Evolutionary conservation across 805 yeast genomes (phyloP).

Genomic region (Yamadazyma endophytica): DNA sequence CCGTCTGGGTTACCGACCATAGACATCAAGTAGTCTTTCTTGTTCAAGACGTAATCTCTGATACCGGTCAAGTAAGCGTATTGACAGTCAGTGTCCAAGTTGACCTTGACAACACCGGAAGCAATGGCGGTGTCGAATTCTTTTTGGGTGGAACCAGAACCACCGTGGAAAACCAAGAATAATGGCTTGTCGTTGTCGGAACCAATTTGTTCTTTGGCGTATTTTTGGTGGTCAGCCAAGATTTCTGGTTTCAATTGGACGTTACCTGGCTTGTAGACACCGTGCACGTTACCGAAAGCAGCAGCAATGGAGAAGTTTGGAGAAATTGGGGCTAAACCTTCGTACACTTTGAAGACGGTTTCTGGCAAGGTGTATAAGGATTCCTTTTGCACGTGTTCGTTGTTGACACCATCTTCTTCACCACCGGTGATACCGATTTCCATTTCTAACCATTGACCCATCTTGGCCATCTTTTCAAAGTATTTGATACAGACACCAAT

Average conservation of each 20-base stretch:
- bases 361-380: constrained; percentile 91
- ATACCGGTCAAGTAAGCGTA: constrained; percentile 96
- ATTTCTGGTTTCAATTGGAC: constrained; percentile 89
- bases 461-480: constrained; percentile 89
- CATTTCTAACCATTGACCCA: constrained; percentile 99
- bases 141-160: constrained; percentile 92
- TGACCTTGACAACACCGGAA: constrained; percentile 97
- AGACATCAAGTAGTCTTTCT: constrained; percentile 88
- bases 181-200: constrained; percentile 63
- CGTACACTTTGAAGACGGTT: constrained; percentile 87
- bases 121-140: constrained; percentile 90
- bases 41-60: constrained; percentile 92
- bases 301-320: constrained; percentile 99
- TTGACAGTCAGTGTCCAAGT: constrained; percentile 99
- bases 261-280: constrained; percentile 99
- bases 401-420: constrained; percentile 99
- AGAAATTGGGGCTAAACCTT: constrained; percentile 84
- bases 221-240: constrained; percentile 92
- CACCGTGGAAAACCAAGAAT: constrained; percentile 99
- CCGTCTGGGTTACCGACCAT: constrained; percentile 99
- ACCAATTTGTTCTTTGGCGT: constrained; percentile 67
- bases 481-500: constrained; percentile 90
- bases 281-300: constrained; percentile 99
- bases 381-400: constrained; percentile 86
- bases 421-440: constrained; percentile 99